A percentile compares a stretch with the other conserved stretches of the same genome.
phyloP scores from a whole-genome alignment of 805 yeast species.

The Nakazawaea laoshanensis region DNA sequence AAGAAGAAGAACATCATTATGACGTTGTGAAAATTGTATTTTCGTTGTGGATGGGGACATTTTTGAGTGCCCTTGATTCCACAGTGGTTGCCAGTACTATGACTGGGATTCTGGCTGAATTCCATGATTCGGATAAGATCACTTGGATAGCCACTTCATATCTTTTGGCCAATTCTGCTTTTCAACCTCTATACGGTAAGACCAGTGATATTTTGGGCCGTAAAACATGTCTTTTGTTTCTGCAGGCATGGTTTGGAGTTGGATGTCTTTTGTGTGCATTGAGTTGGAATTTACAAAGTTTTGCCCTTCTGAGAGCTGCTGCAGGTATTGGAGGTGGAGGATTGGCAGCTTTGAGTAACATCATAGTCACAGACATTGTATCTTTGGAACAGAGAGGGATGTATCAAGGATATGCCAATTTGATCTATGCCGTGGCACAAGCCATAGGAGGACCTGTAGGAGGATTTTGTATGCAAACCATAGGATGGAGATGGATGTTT shows the following conservation, averaged over 20 bases:
- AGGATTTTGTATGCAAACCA: constrained; percentile 25
- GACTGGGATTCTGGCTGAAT: constrained; percentile 50
- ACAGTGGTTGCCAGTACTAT: constrained; percentile 54
- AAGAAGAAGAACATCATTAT: constrained; percentile 3
- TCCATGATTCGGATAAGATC: constrained; percentile 39
- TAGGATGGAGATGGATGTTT: constrained; percentile 40
- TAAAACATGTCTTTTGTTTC: constrained; percentile 31
- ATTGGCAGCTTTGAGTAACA: constrained; percentile 38
- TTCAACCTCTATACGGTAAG: constrained; percentile 69
- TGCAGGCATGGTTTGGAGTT: constrained; percentile 34
- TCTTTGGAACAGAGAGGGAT: constrained; percentile 44
- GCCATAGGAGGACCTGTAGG: constrained; percentile 37
- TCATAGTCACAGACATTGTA: constrained; percentile 47
- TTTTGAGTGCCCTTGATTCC: constrained; percentile 49
- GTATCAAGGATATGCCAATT: constrained; percentile 41
- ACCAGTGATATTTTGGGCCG: constrained; percentile 60
- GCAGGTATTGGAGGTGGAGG: constrained; percentile 59
- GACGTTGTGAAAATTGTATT: constrained; percentile 14
- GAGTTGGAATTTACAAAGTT: constrained; percentile 31
- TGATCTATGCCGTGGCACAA: constrained; percentile 29
- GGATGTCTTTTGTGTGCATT: constrained; percentile 36
- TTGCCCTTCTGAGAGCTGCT: constrained; percentile 41
- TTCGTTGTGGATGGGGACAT: constrained; percentile 35
- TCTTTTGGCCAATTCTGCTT: constrained; percentile 59
- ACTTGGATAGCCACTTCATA: constrained; percentile 73